Evolutionary conservation across 805 yeast genomes (phyloP), one percentile per base, ranked within the genome.

Genomic region (Candida chilensis): DNA sequence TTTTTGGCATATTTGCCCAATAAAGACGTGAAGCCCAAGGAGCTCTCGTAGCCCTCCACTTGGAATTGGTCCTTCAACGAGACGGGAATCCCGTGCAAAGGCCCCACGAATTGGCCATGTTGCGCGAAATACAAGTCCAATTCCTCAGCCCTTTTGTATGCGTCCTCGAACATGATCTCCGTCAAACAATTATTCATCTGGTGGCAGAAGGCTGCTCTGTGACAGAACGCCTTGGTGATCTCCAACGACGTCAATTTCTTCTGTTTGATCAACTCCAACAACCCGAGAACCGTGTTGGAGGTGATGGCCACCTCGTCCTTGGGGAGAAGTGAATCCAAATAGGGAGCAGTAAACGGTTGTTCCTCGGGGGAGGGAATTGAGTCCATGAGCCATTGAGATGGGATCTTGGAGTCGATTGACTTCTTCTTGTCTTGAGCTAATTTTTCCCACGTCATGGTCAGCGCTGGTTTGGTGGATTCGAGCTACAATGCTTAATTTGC

Each of bases 51-150:
- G 37, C 48, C 41, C 32, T 41, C 54, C 19, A 50, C 57, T 31
- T 41, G 48, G 41, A 40, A 60, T 35, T 62, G 69, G 40, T 62
- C 69, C 34, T 62, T 62, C 31, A 62, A 51, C 0, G 67, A 60
- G 20, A 60, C 45, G 4, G 69, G 69, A 19, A 62, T 33, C 5
- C 50, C 50, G 28, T 45, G 50, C 16, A 45, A 32, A 9, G 45
- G 45, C 4, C 50, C 53, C 7, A 37, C 26, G 3, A 32, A 27
- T 17, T 36, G 33, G 9, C 42, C 47, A 4, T 37, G 29, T 5
- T 28, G 26, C 8, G 19, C 22, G 14, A 35, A 38, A 20, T 37
- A 26, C 5, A 26, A 26, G 32, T 46, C 50, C 14, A 45, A 34
- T 7, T 33, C 25, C 27, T 32, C 32, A 3, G 56, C 54, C 16